These are phyloP conservation scores for Leccinum subgranulosum DNA, from an alignment of 768 basidiomycete genomes.

Conservation along the genomic window DNA sequence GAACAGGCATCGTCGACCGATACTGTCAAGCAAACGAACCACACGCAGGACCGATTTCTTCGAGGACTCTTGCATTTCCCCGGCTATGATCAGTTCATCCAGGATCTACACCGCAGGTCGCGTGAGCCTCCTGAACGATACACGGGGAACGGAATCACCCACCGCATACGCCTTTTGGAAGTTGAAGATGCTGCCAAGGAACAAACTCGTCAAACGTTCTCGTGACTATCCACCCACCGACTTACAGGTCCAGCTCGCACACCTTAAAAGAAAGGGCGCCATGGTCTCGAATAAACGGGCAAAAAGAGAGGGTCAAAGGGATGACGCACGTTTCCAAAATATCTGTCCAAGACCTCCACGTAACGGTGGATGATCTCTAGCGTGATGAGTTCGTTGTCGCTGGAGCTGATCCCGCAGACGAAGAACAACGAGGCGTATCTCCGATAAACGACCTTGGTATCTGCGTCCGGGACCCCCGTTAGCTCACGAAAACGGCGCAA, in stretches of 20 bases:
- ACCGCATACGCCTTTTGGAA: conserved; percentile 95
- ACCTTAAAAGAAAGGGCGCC: conserved; percentile 42
- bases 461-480: conserved; percentile 32
- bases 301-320: background rate
- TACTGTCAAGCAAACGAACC: conserved; percentile 29
- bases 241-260: conserved; percentile 90
- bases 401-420: conserved; percentile 77
- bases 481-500: conserved; percentile 23
- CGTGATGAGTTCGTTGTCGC: conserved; percentile 89
- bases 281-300: background rate
- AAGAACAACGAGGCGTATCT: conserved; percentile 97
- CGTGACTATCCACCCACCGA: background rate
- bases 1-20: conserved; percentile 8
- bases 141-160: conserved; percentile 9
- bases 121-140: background rate
- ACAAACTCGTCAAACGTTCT: background rate
- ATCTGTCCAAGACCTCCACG: conserved; percentile 79
- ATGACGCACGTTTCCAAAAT: conserved; percentile 44
- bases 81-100: conserved; percentile 91
- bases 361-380: conserved; percentile 94
- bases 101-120: conserved; percentile 51
- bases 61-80: conserved; percentile 92
- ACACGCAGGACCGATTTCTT: conserved; percentile 67
- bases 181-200: conserved; percentile 80
- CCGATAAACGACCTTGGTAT: conserved; percentile 88